These are phyloP conservation scores for Licmophora abbreviata DNA, from an alignment of 108 stramenopile species.

Conservation along the genomic window DNA sequence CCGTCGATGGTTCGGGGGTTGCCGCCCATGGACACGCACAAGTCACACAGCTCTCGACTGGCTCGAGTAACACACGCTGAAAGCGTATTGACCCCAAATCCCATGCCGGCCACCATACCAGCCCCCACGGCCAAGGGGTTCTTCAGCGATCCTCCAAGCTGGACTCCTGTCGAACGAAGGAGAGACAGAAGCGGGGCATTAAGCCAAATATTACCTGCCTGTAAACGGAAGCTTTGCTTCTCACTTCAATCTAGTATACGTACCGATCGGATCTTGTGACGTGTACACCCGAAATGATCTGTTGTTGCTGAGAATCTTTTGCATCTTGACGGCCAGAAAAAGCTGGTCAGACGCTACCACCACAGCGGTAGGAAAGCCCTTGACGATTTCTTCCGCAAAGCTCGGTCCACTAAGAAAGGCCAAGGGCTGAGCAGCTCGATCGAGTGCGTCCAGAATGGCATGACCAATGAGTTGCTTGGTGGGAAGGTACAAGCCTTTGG, in stretches of 20 bases:
- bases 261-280: conserved; percentile 53
- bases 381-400: conserved; percentile 80
- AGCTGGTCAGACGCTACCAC: conserved; percentile 72
- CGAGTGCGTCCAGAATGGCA: conserved; percentile 50
- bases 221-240: too few relatives aligned
- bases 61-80: conserved; percentile 77
- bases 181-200: too few relatives aligned
- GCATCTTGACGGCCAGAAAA: conserved; percentile 29
- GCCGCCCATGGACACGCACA: conserved; percentile 75
- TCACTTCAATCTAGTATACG: conserved; percentile 8
- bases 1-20: conserved; percentile 66
- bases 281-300: conserved; percentile 63
- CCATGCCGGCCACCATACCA: conserved; percentile 72
- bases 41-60: conserved; percentile 46
- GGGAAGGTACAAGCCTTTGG: conserved; percentile 76
- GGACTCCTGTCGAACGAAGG: conserved; percentile 28
- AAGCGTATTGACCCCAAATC: conserved; percentile 81
- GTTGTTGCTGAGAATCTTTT: conserved; percentile 30
- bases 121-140: conserved; percentile 84
- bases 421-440: conserved; percentile 62
- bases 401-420: conserved; percentile 77
- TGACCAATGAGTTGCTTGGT: conserved; percentile 51
- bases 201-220: too few relatives aligned
- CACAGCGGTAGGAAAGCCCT: conserved; percentile 70
- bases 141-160: conserved; percentile 82